A percentile compares a stretch with the other conserved stretches of the same genome.
Evolutionary conservation across 441 rosid species (phyloP).

Genomic region (Viola pubescens): DNA sequence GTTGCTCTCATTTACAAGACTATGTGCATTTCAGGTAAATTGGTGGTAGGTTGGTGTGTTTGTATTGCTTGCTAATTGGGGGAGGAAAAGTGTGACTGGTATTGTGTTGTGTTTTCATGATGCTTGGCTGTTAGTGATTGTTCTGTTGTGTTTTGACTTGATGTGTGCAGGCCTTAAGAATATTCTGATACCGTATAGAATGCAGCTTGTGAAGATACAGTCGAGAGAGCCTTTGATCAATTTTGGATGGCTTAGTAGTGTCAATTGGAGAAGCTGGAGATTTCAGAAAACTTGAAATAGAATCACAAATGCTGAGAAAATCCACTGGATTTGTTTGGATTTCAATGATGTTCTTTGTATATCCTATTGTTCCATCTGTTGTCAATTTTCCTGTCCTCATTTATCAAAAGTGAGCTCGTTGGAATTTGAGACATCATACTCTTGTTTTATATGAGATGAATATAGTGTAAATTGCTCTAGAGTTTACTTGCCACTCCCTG

Average conservation of each 20-base stretch:
- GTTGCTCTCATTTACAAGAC: constrained; percentile 66
- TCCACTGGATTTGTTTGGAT: neutral
- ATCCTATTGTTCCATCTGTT: too few relatives aligned
- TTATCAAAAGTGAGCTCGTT: neutral
- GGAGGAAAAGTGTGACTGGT: neutral
- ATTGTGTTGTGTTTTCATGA: neutral
- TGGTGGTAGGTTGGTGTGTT: constrained; percentile 24
- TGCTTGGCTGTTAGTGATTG: neutral
- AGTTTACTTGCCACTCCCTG: neutral
- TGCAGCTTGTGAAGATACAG: constrained; percentile 51
- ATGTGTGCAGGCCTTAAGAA: constrained; percentile 57
- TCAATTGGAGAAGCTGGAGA: constrained; percentile 47
- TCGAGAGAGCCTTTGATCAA: constrained; percentile 42
- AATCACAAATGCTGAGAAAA: neutral
- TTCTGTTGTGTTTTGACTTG: neutral
- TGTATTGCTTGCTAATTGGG: neutral
- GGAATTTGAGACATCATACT: constrained; percentile 5
- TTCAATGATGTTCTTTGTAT: neutral
- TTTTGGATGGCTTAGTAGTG: constrained; percentile 56
- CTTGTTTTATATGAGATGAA: constrained; percentile 2
- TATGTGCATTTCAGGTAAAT: constrained; percentile 73
- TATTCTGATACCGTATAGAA: constrained; percentile 70
- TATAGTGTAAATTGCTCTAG: constrained; percentile 19
- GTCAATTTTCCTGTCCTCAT: too few relatives aligned
- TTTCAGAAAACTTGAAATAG: constrained; percentile 39